A percentile compares a stretch with the other conserved stretches of the same genome.
Conservation (phyloP, 176 grass and related monocot species). For the Hyparrhenia diplandra region DNA sequence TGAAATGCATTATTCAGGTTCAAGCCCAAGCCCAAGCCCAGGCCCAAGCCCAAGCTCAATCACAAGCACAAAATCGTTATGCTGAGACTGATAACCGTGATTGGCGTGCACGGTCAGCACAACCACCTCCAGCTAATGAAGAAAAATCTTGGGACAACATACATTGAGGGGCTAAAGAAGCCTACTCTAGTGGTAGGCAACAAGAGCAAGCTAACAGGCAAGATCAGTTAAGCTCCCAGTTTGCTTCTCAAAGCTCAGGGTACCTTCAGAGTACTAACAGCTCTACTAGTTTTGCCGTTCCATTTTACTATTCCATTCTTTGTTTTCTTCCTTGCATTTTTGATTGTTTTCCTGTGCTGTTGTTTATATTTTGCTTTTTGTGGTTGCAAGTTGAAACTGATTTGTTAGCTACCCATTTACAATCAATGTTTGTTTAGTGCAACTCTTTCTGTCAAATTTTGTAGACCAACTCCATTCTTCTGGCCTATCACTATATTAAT, state of each 20-base stretch:
- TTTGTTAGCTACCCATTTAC: background rate
- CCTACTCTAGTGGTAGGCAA: slow-evolving; percentile 52
- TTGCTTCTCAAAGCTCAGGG: slow-evolving; percentile 60
- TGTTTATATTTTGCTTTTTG: background rate
- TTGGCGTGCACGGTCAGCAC: slow-evolving; percentile 70
- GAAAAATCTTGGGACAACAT: slow-evolving; percentile 87
- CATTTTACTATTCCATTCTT: background rate
- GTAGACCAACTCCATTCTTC: background rate
- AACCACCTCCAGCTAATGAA: slow-evolving; percentile 38
- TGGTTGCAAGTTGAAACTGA: background rate
- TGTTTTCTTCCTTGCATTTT: background rate
- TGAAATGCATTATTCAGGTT: slow-evolving; percentile 37
- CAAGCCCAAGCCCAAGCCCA: slow-evolving; percentile 33
- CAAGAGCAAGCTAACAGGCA: slow-evolving; percentile 61
- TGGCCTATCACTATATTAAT: background rate
- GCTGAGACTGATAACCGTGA: slow-evolving; percentile 72
- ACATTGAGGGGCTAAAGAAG: slow-evolving; percentile 65
- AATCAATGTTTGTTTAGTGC: background rate
- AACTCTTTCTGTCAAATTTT: background rate
- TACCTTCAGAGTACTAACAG: slow-evolving; percentile 14
- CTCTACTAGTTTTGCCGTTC: slow-evolving; percentile 3
- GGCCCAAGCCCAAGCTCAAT: slow-evolving; percentile 25
- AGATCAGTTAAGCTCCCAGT: slow-evolving; percentile 53
- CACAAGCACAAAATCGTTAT: slow-evolving; percentile 56
- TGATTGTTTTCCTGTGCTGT: background rate